Evolutionary conservation across 2,329 filamentous ascomycete species (phyloP).

Genomic region (Cercospora sp.): DNA sequence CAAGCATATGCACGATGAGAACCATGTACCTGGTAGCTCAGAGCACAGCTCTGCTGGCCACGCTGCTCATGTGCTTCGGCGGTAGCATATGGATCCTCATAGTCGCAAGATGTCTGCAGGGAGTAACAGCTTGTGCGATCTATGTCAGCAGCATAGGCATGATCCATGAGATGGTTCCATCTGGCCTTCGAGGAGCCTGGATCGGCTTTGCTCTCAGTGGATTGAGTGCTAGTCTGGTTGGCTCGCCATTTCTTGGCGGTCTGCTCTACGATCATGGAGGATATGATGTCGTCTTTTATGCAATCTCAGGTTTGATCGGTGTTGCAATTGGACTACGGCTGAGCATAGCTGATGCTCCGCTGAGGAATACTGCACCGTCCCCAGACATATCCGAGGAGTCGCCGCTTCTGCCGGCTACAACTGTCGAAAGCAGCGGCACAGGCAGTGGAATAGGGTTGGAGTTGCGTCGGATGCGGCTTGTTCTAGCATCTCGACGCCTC

Average conservation of each 20-base stretch:
- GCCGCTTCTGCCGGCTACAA: background rate
- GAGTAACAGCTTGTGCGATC: background rate
- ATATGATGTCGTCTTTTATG: background rate
- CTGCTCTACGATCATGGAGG: background rate
- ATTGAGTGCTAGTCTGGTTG: background rate
- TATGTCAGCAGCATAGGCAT: conserved; percentile 4
- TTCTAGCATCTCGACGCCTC: background rate
- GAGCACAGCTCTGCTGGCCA: background rate
- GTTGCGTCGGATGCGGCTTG: background rate
- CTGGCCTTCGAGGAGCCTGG: background rate
- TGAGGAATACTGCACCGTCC: background rate
- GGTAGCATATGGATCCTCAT: background rate
- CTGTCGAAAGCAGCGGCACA: background rate
- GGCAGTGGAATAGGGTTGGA: background rate
- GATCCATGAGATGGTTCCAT: background rate
- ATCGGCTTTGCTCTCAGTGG: background rate
- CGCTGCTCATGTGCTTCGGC: background rate
- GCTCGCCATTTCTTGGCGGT: background rate
- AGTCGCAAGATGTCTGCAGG: background rate
- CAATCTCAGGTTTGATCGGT: background rate
- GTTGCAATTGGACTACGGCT: background rate
- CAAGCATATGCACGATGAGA: background rate
- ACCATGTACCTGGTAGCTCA: background rate
- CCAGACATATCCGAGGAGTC: background rate
- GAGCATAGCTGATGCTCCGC: background rate